Percentiles rank a stretch among this genome's conserved stretches.
These are phyloP conservation scores for Myxozyma vanderwaltii DNA, from an alignment of 805 yeast genomes.

Conservation along the genomic window DNA sequence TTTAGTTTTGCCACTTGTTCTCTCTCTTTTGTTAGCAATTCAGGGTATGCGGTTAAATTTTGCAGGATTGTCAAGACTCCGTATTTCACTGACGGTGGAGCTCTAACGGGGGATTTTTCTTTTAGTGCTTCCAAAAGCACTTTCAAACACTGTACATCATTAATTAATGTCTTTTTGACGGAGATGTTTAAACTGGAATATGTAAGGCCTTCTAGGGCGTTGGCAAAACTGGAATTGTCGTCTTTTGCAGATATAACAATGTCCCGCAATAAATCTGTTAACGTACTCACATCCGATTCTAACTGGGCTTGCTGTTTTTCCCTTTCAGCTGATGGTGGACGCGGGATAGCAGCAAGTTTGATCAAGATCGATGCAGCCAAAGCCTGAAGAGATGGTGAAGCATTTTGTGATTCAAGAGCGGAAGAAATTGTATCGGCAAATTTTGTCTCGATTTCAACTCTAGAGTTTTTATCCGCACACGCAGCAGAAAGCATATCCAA, in stretches of 20 bases:
- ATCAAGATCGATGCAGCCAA: conserved; percentile 43
- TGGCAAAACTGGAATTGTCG: conserved; percentile 14
- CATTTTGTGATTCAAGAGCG: conserved; percentile 33
- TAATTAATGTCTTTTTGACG: conserved; percentile 39
- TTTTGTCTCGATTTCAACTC: conserved; percentile 38
- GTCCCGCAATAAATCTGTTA: conserved; percentile 40
- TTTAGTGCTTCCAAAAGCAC: conserved; percentile 25
- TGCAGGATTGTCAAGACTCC: conserved; percentile 41
- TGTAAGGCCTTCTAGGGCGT: conserved; percentile 44
- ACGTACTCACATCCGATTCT: conserved; percentile 33
- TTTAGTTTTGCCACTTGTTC: conserved; percentile 36
- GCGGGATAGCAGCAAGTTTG: conserved; percentile 39
- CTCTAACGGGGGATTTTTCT: conserved; percentile 12
- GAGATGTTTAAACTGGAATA: conserved; percentile 41
- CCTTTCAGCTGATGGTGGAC: conserved; percentile 32
- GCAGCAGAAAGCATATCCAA: conserved; percentile 43
- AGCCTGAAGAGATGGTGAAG: conserved; percentile 34
- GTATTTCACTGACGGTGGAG: conserved; percentile 38
- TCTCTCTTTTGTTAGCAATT: conserved; percentile 40
- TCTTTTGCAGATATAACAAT: conserved; percentile 26
- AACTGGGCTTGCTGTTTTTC: conserved; percentile 24
- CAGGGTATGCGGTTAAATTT: conserved; percentile 42
- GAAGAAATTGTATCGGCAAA: conserved; percentile 34
- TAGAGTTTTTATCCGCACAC: conserved; percentile 39
- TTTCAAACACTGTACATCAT: conserved; percentile 31